Base-by-base conservation (phyloP, 257 asterid genomes). In the Penstemon eatonii region DNA sequence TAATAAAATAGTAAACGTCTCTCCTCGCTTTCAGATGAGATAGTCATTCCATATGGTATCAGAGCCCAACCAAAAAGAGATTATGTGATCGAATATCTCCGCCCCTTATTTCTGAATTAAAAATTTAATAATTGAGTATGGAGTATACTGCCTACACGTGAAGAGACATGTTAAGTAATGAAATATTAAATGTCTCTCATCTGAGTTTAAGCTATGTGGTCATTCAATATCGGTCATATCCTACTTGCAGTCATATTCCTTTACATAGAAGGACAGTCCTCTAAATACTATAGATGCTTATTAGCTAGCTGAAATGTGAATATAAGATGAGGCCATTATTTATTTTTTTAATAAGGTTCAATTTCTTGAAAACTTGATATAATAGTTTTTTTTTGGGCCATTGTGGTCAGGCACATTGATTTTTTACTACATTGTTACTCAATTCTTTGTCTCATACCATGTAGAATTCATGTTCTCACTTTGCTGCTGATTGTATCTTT, bases 401-500 rank as follows among this genome's bases (percentile, higher is more conserved):
- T 58, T 52, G 13, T 44, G 58, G 68, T 36, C 56, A 18, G 12
- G 25, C 69, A 64, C 33, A 39, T 7, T 63, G 18, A 40, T n/a
- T 44, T 37, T 40, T 60, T 18, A 15, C 19, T 56, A 40, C 38
- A n/a, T 15, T n/a, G 56, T 42, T 45, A 66, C 42, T 25, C 25
- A 43, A 38, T 56, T 57, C 53, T 64, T 10, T 63, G 63, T 73
- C 47, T 43, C 54, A 41, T 41, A 13, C 47, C 13, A 4, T 49
- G 60, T 57, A 8, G 54, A 15, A 44, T 44, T 65, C 7, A 13
- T 60, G 50, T 65, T 68, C 51, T 55, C 11, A 56, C 52, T 56
- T n/a, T 71, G 74, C 69, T 69, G 54, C 72, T 55, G 18, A 11
- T 44, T 70, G 57, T 49, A 73, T 58, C 45, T 67, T 66, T 60